Percentiles rank a stretch among this genome's conserved stretches.
phyloP scores from a whole-genome alignment of 768 basidiomycete genomes.

The Leccinum uliginosum region DNA sequence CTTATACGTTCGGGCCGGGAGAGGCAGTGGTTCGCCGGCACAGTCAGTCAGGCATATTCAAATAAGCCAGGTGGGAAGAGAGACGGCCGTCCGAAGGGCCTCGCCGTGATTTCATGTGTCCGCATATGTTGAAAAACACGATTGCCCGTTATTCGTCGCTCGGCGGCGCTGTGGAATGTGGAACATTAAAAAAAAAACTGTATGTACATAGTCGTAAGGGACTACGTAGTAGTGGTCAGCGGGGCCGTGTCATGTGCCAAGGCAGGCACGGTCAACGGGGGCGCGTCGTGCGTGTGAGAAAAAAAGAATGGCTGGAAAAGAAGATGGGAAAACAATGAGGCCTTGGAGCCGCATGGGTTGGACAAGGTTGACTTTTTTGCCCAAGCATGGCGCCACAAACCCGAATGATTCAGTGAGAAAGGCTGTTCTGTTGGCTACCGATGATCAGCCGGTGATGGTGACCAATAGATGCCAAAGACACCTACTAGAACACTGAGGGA shows the following conservation, averaged over 20 bases:
- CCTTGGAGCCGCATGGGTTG: background rate
- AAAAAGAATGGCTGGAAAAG: background rate
- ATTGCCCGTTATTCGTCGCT: background rate
- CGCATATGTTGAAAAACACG: background rate
- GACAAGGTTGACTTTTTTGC: constrained; percentile 1
- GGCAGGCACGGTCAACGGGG: background rate
- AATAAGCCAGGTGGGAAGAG: constrained; percentile 6
- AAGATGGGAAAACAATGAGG: background rate
- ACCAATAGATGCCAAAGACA: background rate
- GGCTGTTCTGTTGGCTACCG: background rate
- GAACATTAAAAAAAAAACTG: background rate
- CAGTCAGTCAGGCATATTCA: constrained; percentile 1
- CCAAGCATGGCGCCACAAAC: constrained; percentile 13
- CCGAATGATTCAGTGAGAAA: constrained; percentile 1
- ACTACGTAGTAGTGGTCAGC: constrained; percentile 3
- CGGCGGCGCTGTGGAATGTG: background rate
- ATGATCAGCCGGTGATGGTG: background rate
- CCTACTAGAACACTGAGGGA: background rate
- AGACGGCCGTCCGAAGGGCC: background rate
- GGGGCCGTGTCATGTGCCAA: constrained; percentile 13
- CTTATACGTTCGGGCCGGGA: constrained; percentile 14
- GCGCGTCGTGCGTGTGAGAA: background rate
- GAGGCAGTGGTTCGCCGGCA: constrained; percentile 4
- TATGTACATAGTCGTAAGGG: constrained; percentile 2
- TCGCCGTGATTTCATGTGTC: background rate